These are phyloP conservation scores for Glaciozyma martinii DNA, from an alignment of 768 basidiomycete species.

Conservation along the genomic window DNA sequence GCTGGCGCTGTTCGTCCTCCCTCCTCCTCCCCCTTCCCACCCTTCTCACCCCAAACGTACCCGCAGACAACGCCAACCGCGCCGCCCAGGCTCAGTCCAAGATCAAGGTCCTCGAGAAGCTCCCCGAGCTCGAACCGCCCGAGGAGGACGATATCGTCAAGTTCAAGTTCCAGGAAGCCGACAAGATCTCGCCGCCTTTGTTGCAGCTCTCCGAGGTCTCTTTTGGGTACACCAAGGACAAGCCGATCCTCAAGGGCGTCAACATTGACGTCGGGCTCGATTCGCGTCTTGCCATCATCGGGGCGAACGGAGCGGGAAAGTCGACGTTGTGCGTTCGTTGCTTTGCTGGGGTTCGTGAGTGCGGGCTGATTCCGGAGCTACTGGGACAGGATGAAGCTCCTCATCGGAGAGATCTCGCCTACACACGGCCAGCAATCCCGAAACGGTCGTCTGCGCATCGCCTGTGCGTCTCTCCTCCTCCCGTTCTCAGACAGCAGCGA, in stretches of 20 bases:
- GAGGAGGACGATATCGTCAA: slow-evolving; percentile 85
- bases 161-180: slow-evolving; percentile 94
- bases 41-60: neutral
- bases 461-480: slow-evolving; percentile 48
- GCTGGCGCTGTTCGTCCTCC: slow-evolving; percentile 71
- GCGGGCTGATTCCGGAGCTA: neutral
- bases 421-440: slow-evolving; percentile 69
- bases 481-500: neutral
- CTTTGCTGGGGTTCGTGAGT: neutral
- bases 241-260: slow-evolving; percentile 59
- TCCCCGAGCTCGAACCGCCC: slow-evolving; percentile 87
- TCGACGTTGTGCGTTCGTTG: slow-evolving; percentile 64
- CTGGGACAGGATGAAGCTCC: slow-evolving; percentile 68
- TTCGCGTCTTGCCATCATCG: slow-evolving; percentile 66
- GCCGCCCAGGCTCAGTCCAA: slow-evolving; percentile 73
- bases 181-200: slow-evolving; percentile 93
- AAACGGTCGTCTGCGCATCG: slow-evolving; percentile 75
- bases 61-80: slow-evolving; percentile 38
- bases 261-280: slow-evolving; percentile 93
- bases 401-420: slow-evolving; percentile 74
- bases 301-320: slow-evolving; percentile 68
- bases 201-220: slow-evolving; percentile 83
- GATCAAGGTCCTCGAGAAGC: slow-evolving; percentile 69
- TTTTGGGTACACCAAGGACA: slow-evolving; percentile 75
- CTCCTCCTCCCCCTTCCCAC: slow-evolving; percentile 10